Evolutionary conservation across 495 filamentous ascomycete genomes (phyloP).

Genomic region (Trichoderma gamsii): DNA sequence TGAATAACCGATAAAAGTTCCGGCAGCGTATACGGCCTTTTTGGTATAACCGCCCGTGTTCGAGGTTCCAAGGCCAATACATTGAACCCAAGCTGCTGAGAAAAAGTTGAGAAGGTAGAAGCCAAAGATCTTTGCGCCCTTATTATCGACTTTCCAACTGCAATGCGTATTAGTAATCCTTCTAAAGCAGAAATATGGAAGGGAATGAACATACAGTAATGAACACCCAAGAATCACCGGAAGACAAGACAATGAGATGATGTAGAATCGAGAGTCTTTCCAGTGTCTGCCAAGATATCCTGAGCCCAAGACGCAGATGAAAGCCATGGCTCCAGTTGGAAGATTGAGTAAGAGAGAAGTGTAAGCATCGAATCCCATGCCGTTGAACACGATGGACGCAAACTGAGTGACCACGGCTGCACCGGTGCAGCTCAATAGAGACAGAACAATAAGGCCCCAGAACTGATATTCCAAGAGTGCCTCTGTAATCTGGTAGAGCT

Average conservation of each 20-base stretch:
- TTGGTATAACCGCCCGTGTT: not conserved
- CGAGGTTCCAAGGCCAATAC: not conserved
- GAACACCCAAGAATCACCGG: not conserved
- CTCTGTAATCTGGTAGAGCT: not conserved
- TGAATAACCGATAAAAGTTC: not conserved
- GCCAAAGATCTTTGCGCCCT: not conserved
- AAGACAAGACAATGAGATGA: not conserved
- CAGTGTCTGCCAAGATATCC: not conserved
- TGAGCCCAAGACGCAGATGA: not conserved
- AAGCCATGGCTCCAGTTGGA: not conserved
- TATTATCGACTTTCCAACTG: not conserved
- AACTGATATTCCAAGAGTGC: not conserved
- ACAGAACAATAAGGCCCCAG: not conserved
- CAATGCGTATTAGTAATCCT: not conserved
- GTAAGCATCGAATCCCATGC: not conserved
- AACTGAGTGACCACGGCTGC: not conserved
- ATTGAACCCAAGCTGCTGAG: not conserved
- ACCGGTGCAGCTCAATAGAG: not conserved
- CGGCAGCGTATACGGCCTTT: not conserved
- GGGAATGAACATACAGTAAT: not conserved
- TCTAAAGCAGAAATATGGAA: not conserved
- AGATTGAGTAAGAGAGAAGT: not conserved
- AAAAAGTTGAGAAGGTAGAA: not conserved
- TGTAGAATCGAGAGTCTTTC: not conserved
- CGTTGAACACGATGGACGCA: not conserved